These are phyloP conservation scores for Mortierella claussenii DNA, from an alignment of 192 early-diverging fungal species.

Conservation along the genomic window DNA sequence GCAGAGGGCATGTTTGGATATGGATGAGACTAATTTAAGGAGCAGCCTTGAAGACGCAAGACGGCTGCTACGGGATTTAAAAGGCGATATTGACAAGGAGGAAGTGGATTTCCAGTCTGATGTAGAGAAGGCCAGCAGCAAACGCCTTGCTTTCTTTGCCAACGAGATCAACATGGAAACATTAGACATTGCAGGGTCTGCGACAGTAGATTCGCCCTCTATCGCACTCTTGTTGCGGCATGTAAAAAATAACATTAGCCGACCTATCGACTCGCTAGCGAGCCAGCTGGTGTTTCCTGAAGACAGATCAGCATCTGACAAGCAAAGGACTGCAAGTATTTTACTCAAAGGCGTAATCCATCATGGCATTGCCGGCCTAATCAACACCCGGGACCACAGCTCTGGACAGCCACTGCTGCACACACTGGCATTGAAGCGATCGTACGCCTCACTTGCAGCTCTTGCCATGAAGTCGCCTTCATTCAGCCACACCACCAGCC, in stretches of 20 bases:
- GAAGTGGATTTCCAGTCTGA: too few species aligned
- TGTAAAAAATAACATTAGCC: background rate
- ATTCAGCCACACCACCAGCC: constrained; percentile 20
- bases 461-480: constrained; percentile 7
- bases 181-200: background rate
- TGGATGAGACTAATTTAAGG: constrained; percentile 23
- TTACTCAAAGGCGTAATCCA: constrained; percentile 28
- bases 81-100: constrained; percentile 6
- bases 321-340: constrained; percentile 24
- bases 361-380: constrained; percentile 27
- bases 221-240: background rate
- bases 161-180: background rate
- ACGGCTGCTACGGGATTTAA: constrained; percentile 2
- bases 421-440: constrained; percentile 23
- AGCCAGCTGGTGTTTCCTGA: constrained; percentile 7
- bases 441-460: constrained; percentile 14
- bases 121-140: background rate
- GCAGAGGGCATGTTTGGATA: constrained; percentile 18
- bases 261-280: constrained; percentile 22
- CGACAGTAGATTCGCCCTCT: background rate
- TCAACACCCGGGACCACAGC: constrained; percentile 34
- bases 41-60: background rate
- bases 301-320: background rate
- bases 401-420: constrained; percentile 29
- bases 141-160: background rate